phyloP scores from a whole-genome alignment of 1,139 yeast species.

The Protomyces inundatus region DNA sequence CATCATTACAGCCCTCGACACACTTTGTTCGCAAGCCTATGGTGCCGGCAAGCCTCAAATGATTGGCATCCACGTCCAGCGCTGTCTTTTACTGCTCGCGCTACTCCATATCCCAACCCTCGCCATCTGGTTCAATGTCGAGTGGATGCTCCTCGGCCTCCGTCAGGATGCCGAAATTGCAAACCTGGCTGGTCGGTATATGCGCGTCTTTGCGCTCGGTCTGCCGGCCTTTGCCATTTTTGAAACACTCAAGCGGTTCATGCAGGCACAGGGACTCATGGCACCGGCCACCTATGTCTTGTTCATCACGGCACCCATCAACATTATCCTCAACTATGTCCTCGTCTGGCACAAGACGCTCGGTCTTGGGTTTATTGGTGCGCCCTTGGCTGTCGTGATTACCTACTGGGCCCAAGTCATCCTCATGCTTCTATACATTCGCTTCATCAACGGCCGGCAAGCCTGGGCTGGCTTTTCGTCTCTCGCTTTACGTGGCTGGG shows the following conservation, averaged over 20 bases:
- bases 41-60: conserved; percentile 51
- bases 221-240: conserved; percentile 80
- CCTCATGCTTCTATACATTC: conserved; percentile 49
- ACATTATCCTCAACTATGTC: conserved; percentile 61
- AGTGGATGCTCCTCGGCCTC: conserved; percentile 33
- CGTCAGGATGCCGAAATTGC: conserved; percentile 46
- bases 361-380: conserved; percentile 60
- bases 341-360: conserved; percentile 66
- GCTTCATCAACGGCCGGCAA: conserved; percentile 55
- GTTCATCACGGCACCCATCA: conserved; percentile 70
- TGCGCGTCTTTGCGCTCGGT: conserved; percentile 62
- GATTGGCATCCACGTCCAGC: conserved; percentile 55
- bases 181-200: conserved; percentile 55
- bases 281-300: conserved; percentile 80
- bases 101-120: conserved; percentile 44
- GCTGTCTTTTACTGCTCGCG: conserved; percentile 44
- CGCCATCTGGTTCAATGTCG: conserved; percentile 51
- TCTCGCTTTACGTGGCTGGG: conserved; percentile 54
- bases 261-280: conserved; percentile 88
- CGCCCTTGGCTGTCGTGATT: conserved; percentile 59
- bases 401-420: conserved; percentile 60
- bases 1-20: conserved; percentile 78
- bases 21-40: conserved; percentile 65
- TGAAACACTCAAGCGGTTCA: conserved; percentile 71
- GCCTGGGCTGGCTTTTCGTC: conserved; percentile 63